A percentile compares a stretch with the other conserved stretches of the same genome.
Conservation (phyloP, 1,284 basidiomycete genomes). For the Thecaphora frezii region DNA sequence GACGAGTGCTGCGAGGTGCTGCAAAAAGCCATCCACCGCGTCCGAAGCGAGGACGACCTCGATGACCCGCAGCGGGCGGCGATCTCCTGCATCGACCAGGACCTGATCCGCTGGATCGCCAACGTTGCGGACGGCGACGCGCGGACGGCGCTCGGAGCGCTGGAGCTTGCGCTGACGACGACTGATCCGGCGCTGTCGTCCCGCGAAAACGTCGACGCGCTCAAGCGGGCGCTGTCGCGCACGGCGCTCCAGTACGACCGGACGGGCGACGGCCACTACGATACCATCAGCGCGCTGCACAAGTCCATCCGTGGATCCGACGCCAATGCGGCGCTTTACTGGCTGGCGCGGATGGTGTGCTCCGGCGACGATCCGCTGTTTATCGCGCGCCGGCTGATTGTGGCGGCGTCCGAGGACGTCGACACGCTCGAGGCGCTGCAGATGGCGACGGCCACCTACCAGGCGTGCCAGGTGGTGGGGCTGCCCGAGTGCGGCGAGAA, state of each 20-base stretch:
- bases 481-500: constrained; percentile 66
- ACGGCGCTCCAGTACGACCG: constrained; percentile 52
- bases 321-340: constrained; percentile 80
- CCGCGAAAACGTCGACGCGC: constrained; percentile 15
- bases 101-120: constrained; percentile 47
- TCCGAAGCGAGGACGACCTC: neutral
- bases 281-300: constrained; percentile 83
- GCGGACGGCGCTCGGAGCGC: constrained; percentile 39
- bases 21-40: constrained; percentile 22
- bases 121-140: constrained; percentile 54
- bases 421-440: constrained; percentile 69
- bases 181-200: constrained; percentile 18
- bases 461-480: constrained; percentile 67
- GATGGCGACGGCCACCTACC: constrained; percentile 48
- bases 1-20: constrained; percentile 43
- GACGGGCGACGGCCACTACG: constrained; percentile 65
- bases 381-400: constrained; percentile 76
- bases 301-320: constrained; percentile 81
- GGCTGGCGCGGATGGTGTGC: constrained; percentile 63
- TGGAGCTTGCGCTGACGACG: constrained; percentile 48
- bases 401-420: constrained; percentile 83
- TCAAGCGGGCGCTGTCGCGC: constrained; percentile 40
- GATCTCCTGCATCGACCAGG: constrained; percentile 54
- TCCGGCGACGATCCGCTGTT: constrained; percentile 85
- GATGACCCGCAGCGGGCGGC: constrained; percentile 3